These are phyloP conservation scores for Aureobasidium uvarum DNA, from an alignment of 2,329 filamentous ascomycete genomes.

Conservation along the genomic window DNA sequence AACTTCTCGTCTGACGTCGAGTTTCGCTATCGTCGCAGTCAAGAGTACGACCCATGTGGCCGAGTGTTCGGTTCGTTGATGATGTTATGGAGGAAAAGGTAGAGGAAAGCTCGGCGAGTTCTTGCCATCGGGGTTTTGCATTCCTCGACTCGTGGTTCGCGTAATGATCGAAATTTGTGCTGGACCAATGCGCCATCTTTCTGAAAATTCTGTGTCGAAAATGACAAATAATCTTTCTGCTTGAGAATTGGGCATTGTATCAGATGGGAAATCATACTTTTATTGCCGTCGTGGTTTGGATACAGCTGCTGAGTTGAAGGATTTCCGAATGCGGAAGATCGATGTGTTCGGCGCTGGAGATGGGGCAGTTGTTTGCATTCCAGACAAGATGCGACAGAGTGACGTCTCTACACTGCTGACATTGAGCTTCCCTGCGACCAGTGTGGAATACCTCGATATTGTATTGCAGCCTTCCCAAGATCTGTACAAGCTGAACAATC, in stretches of 20 bases:
- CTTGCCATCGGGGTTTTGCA: constrained; percentile 14
- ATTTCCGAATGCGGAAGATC: neutral
- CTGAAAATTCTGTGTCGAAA: neutral
- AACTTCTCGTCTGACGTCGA: neutral
- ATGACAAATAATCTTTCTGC: neutral
- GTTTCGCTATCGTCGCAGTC: neutral
- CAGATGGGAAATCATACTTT: too few species aligned
- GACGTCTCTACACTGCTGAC: too few species aligned
- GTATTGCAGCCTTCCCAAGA: too few species aligned
- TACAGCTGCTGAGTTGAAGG: neutral
- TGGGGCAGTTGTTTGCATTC: neutral
- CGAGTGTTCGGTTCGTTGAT: neutral
- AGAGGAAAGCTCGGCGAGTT: neutral
- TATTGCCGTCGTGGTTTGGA: too few species aligned
- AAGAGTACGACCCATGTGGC: neutral
- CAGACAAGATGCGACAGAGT: neutral
- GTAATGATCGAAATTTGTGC: neutral
- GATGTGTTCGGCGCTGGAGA: neutral
- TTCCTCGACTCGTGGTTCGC: neutral
- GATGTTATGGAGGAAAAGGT: neutral
- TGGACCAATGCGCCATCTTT: neutral
- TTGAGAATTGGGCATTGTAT: neutral
- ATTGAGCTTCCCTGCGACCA: too few species aligned
- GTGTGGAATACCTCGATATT: too few species aligned
- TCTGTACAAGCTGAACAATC: too few species aligned